These are phyloP conservation scores for Kandelia obovata DNA, from an alignment of 345 rosid genomes.

Conservation along the genomic window DNA sequence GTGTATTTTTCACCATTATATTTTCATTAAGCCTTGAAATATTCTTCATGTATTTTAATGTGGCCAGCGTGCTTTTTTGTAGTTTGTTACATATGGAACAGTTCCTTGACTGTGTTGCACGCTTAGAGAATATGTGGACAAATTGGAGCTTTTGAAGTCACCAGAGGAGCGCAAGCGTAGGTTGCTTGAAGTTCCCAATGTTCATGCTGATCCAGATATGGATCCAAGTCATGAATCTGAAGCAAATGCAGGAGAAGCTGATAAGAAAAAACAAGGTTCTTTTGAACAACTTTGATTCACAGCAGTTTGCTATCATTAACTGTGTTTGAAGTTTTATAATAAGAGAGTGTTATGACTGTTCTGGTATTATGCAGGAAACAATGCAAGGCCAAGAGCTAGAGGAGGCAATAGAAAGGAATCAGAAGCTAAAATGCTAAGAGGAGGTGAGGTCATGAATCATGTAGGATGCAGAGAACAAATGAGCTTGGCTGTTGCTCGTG, in stretches of 20 bases:
- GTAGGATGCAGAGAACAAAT: constrained; percentile 35
- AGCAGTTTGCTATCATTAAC: constrained; percentile 13
- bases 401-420: constrained; percentile 29
- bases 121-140: constrained; percentile 77
- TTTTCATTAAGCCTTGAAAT: too few species aligned
- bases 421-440: constrained; percentile 24
- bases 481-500: constrained; percentile 27
- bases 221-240: constrained; percentile 44
- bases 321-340: constrained; percentile 6
- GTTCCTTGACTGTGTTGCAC: constrained; percentile 70
- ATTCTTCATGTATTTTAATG: not conserved
- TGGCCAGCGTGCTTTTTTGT: not conserved
- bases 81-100: constrained; percentile 9
- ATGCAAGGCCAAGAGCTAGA: constrained; percentile 25
- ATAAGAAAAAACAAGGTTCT: constrained; percentile 52
- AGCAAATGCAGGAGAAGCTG: constrained; percentile 41
- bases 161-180: constrained; percentile 66
- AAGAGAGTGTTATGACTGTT: constrained; percentile 7
- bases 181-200: constrained; percentile 55
- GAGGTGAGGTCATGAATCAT: constrained; percentile 33
- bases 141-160: constrained; percentile 68
- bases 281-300: constrained; percentile 6
- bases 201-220: constrained; percentile 64
- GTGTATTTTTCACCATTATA: too few species aligned
- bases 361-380: constrained; percentile 38